phyloP scores from a whole-genome alignment of 2,329 filamentous ascomycete genomes.

The Aspergillus aculeatinus region DNA sequence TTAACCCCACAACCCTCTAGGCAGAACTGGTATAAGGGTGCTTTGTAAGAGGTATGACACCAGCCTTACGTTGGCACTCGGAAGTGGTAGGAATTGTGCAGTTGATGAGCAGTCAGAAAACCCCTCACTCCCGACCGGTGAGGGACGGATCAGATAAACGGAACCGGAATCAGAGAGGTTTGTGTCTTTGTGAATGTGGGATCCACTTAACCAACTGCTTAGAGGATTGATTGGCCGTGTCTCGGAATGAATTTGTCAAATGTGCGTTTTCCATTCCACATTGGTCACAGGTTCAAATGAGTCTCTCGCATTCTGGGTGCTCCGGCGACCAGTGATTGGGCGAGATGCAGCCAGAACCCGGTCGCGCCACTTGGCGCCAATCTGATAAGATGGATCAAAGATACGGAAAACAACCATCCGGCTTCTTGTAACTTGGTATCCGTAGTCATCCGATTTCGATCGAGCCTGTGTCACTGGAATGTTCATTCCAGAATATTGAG shows the following conservation, averaged over 20 bases:
- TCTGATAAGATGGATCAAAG: constrained; percentile 5
- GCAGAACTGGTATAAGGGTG: too few relatives aligned
- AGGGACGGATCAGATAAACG: constrained; percentile 4
- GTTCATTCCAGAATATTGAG: background rate
- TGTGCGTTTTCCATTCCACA: background rate
- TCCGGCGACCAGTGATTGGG: background rate
- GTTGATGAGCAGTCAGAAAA: background rate
- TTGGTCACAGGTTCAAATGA: background rate
- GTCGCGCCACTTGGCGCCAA: background rate
- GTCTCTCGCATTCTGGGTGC: background rate
- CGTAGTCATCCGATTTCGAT: constrained; percentile 2
- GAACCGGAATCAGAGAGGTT: background rate
- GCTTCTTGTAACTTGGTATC: background rate
- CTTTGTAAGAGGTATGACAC: background rate
- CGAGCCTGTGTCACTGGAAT: background rate
- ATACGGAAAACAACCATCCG: background rate
- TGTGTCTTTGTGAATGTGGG: background rate
- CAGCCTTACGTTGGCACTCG: background rate
- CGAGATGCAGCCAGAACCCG: background rate
- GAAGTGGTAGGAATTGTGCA: background rate
- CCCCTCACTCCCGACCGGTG: background rate
- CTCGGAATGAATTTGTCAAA: background rate
- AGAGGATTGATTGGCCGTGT: background rate
- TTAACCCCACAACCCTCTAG: too few relatives aligned
- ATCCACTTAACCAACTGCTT: background rate